Base-by-base conservation (phyloP, 768 basidiomycete species). In the Russula sp. region DNA sequence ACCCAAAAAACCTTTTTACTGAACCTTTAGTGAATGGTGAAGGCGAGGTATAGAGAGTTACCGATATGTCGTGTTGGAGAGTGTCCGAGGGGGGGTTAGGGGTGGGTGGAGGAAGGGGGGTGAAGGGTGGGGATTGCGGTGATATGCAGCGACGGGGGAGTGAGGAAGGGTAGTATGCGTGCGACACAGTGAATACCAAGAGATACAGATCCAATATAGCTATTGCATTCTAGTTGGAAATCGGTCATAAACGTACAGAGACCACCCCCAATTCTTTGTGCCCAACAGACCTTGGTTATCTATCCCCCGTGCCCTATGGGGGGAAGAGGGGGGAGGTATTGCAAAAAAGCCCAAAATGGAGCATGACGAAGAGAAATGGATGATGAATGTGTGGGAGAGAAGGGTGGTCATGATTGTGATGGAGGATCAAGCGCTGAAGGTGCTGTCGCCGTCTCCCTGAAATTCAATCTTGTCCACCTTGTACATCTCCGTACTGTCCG, bases 401-500 rank as follows among this genome's bases (percentile, higher is more conserved):
- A 10, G 16, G 11, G 18, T 34, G 34, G 34, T 34, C 34, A 34
- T 10, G 10, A 11, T 8, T 5, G 2, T 24, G 57, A 13, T 14
- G 38, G 3, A 38, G 14, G 38, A 5, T 59, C 36, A 66, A 22
- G 18, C 36, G 30, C 57, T 54, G 54, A 56, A 18, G 60, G 54
- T 3, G 46, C 64, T 64, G 14, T 64, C 66, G 1, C 5, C 48
- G 28, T 60, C 66, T 34, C 51, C 30, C 36, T n/a, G n/a, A 2
- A 59, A 3, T 28, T 54, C 58, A 58, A 65, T 57, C 42, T 65
- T 65, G 59, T 38, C 49, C 20, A 26, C 34, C 49, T 65, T 65
- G 59, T 30, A 55, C 20, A 26, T 42, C 49, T 20, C 66, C 18
- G 5, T 54, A 22, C 56, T 6, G 57, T 24, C 0, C n/a, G n/a